Base-by-base conservation (phyloP, 192 early-diverging fungal species). In the Entomortierella parvispora region DNA sequence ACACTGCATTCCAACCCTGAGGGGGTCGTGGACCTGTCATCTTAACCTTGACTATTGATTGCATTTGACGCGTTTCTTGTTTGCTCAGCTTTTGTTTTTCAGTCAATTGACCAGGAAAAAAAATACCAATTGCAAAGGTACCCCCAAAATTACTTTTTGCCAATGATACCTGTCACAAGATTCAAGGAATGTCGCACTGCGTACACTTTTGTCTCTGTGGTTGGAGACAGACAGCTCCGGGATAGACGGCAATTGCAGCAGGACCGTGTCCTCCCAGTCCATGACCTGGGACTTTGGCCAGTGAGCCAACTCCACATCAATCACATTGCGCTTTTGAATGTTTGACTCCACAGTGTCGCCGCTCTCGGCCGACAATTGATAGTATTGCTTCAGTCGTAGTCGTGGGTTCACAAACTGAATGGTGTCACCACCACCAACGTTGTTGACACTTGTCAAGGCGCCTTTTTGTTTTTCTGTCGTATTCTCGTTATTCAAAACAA, bases 351-450 rank as follows among this genome's bases (percentile, higher is more conserved):
- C 17, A 10, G 57, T 17, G 34, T 23, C 20, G 0, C 40, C 58
- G n/a, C 14, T 12, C 5, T 1, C 60, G 10, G 44, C 32, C 20
- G 33, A 3, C 42, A 69, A 18, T 5, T 17, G 25, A 12, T 26
- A 25, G 31, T 69, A 69, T 33, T 61, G 68, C 51, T 69, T 69
- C 22, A 69, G 14, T 0, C 51, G 34, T 4, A 69, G 37, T 34
- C n/a, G 17, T 18, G 67, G 57, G 2, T 45, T 8, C 2, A 53
- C 3, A 2, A 69, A 17, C n/a, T 43, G 48, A 10, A n/a, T n/a
- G n/a, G n/a, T n/a, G n/a, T n/a, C n/a, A n/a, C n/a, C n/a, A n/a
- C n/a, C n/a, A 60, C 18, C 25, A 2, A 1, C n/a, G 58, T 25
- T 15, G 56, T 47, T 3, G 58, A 15, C 14, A 31, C 12, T 2